A percentile compares a stretch with the other conserved stretches of the same genome.
Conservation (phyloP, 208 protist species). For the Strigomonas culicis region DNA sequence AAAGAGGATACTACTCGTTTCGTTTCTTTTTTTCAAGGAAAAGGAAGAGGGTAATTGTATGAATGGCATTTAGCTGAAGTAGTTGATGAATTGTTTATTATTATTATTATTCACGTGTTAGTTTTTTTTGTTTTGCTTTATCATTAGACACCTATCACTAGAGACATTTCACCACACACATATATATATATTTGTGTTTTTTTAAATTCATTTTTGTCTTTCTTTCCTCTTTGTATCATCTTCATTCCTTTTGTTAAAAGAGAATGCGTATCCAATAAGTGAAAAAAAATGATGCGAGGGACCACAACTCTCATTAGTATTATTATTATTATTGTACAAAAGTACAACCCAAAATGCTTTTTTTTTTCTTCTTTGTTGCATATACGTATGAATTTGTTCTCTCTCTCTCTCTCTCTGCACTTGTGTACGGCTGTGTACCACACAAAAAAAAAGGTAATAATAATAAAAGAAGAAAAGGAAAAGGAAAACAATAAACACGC, state of each 20-base stretch:
- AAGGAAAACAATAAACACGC: neutral
- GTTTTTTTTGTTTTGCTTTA: slow-evolving; percentile 12
- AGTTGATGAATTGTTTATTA: slow-evolving; percentile 8
- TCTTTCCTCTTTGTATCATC: neutral
- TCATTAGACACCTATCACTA: neutral
- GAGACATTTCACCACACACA: neutral
- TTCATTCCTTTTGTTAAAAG: slow-evolving; percentile 8
- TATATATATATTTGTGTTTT: neutral
- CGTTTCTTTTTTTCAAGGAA: slow-evolving; percentile 17
- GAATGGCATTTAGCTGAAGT: neutral
- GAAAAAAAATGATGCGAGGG: slow-evolving; percentile 2
- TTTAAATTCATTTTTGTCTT: neutral
- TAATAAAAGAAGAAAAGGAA: neutral
- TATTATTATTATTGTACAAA: slow-evolving; percentile 12
- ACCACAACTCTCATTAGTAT: neutral
- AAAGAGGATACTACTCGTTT: neutral
- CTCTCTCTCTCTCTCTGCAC: neutral
- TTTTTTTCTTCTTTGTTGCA: neutral
- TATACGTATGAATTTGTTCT: too few species aligned
- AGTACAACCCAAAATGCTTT: neutral
- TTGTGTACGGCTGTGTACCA: neutral
- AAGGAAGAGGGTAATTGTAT: neutral
- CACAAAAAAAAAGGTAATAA: neutral
- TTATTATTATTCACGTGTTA: neutral
- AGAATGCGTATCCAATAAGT: neutral